These are phyloP conservation scores for Fusarium chuoi DNA, from an alignment of 2,329 filamentous ascomycete species.

Conservation along the genomic window DNA sequence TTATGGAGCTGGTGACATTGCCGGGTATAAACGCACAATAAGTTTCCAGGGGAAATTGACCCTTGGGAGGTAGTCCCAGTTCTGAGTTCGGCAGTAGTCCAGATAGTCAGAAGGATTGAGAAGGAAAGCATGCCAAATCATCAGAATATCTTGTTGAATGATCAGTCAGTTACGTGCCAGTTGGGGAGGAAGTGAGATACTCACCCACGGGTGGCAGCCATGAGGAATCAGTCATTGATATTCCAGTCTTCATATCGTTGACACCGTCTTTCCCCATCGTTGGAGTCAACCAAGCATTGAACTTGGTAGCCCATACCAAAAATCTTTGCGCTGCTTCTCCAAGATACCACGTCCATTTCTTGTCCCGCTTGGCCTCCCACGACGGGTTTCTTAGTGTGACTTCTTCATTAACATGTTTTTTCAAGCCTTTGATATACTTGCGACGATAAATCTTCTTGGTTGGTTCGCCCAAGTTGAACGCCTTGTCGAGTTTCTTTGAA, in stretches of 20 bases:
- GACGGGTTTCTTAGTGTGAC: constrained; percentile 5
- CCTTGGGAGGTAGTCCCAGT: constrained; percentile 1
- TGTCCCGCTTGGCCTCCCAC: constrained; percentile 6
- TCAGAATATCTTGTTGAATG: constrained; percentile 18
- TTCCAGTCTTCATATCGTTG: not conserved
- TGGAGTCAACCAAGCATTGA: constrained; percentile 5
- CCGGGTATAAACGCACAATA: constrained; percentile 8
- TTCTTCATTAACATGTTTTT: constrained; percentile 20
- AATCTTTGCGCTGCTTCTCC: constrained; percentile 40
- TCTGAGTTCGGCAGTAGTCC: constrained; percentile 6
- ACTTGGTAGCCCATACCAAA: constrained; percentile 25
- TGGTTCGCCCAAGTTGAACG: constrained; percentile 18
- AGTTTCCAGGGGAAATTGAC: constrained; percentile 29
- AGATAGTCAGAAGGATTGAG: constrained; percentile 30
- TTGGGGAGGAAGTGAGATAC: not conserved
- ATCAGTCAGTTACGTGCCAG: constrained; percentile 5
- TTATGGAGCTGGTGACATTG: too few species aligned
- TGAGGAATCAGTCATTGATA: not conserved
- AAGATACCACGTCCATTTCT: constrained; percentile 40
- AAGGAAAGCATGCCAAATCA: constrained; percentile 37
- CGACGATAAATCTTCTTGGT: constrained; percentile 29
- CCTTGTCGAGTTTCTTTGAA: constrained; percentile 19
- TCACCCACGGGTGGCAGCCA: constrained; percentile 29
- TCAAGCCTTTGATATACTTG: constrained; percentile 11
- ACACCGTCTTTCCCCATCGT: not conserved